Evolutionary conservation across 495 filamentous ascomycete genomes (phyloP), one percentile per base, ranked within the genome.

Genomic region (Neurospora sp.): DNA sequence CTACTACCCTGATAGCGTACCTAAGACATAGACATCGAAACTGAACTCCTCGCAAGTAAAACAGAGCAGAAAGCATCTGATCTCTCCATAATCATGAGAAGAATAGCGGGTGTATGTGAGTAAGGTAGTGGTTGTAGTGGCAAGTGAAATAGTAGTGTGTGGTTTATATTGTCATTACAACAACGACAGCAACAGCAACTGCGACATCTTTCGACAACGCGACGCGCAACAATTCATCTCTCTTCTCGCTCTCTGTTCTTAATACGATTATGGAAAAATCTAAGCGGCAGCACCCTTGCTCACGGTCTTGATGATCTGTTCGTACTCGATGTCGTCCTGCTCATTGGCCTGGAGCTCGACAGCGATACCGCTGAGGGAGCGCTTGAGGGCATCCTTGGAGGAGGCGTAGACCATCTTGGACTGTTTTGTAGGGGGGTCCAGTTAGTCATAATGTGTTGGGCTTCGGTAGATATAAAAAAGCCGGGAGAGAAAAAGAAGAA

Each of bases 331-430:
- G 77, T 97, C 96, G 80, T 91, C 89, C 77, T 86, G 86, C 81
- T 97, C 93, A 82, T 97, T 97, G 83, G 94, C 96, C 86, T 99
- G 96, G 77, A 97, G 88, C 79, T 96, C 94, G 77, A 84, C 83
- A 71, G 88, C 88, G 74, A 98, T 82, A 40, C 92, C 92, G 81
- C 88, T 92, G 71, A 99, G 89, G 38, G 96, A 84, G 80, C 91
- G 91, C 87, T 96, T 97, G 76, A 99, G 86, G 72, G 89, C 89
- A 77, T 97, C 94, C 82, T 96, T 96, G 79, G 95, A 98, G 70
- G 93, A 93, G 79, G 95, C 93, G 90, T 98, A 98, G 76, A 97
- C 88, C 96, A 98, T 98, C 84, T 93, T 93, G 79, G 90, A 85
- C 92, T 94, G 75, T 73, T 65, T 27, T 16, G 20, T 10, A 0